A percentile compares a stretch with the other conserved stretches of the same genome.
Conservation (phyloP, 2,329 filamentous ascomycete genomes). For the Beauveria brongniartii region DNA sequence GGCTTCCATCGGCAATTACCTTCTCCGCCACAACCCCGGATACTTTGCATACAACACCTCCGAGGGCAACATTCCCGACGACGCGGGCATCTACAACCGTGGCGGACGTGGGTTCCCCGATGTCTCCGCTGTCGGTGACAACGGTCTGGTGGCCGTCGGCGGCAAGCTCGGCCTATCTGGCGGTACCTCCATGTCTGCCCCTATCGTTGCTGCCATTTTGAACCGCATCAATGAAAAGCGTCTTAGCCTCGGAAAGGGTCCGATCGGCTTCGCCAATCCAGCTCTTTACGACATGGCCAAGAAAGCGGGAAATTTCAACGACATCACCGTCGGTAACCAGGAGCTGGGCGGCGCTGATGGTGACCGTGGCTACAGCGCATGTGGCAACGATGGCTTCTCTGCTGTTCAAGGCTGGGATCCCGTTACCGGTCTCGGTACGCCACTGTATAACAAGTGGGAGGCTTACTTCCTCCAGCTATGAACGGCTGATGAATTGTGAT, state of each 20-base stretch:
- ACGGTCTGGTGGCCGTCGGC: slow-evolving; percentile 35
- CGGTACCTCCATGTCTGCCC: slow-evolving; percentile 34
- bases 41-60: slow-evolving; percentile 26
- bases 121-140: slow-evolving; percentile 34
- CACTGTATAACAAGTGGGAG: slow-evolving; percentile 6
- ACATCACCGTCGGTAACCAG: slow-evolving; percentile 19
- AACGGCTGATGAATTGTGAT: background rate
- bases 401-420: slow-evolving; percentile 21
- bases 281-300: slow-evolving; percentile 15
- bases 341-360: background rate
- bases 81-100: slow-evolving; percentile 36
- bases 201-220: slow-evolving; percentile 16
- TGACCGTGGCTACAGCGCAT: slow-evolving; percentile 14
- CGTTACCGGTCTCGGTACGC: slow-evolving; percentile 19
- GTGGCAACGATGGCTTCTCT: slow-evolving; percentile 19
- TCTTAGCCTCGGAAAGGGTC: slow-evolving; percentile 23
- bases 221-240: slow-evolving; percentile 28
- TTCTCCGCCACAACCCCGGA: slow-evolving; percentile 18
- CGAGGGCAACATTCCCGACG: slow-evolving; percentile 23
- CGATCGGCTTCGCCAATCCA: slow-evolving; percentile 31
- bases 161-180: slow-evolving; percentile 35
- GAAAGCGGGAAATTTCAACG: slow-evolving; percentile 16
- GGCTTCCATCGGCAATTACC: slow-evolving; percentile 29
- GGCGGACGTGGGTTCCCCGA: slow-evolving; percentile 33
- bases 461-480: slow-evolving; percentile 2